These are phyloP conservation scores for Harringtonia aguacate DNA, from an alignment of 2,329 filamentous ascomycete species.

Conservation along the genomic window DNA sequence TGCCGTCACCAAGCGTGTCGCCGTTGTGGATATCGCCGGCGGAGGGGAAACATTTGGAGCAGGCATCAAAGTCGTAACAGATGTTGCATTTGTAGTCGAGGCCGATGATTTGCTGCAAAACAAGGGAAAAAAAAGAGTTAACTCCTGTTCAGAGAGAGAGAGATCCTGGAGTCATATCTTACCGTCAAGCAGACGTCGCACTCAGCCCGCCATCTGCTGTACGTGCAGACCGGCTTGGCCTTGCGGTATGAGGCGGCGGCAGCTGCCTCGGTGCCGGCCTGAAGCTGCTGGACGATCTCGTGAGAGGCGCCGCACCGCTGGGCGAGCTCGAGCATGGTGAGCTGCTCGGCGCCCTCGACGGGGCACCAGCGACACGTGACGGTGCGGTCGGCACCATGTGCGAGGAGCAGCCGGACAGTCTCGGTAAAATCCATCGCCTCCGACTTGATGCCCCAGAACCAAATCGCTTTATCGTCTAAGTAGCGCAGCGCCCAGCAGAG, in stretches of 20 bases:
- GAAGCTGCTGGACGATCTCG: background rate
- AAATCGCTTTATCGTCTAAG: background rate
- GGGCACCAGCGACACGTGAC: background rate
- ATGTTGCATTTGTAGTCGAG: background rate
- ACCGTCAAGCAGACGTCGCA: background rate
- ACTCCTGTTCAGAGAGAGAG: background rate
- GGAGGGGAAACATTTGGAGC: background rate
- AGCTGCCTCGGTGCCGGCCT: background rate
- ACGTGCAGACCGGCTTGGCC: background rate
- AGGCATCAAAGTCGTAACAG: background rate
- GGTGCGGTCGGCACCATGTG: background rate
- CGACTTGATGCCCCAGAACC: background rate
- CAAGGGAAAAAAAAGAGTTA: background rate
- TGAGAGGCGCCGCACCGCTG: background rate
- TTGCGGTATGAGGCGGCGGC: background rate
- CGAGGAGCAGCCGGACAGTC: background rate
- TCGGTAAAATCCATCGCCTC: background rate
- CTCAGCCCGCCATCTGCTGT: background rate
- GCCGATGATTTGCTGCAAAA: background rate
- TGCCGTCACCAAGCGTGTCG: background rate
- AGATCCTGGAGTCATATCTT: background rate
- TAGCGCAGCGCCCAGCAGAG: background rate
- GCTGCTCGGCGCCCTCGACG: background rate
- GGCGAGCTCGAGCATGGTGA: background rate
- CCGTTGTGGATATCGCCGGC: background rate